Evolutionary conservation across 345 rosid species (phyloP), one percentile per base, ranked within the genome.

Genomic region (Eucalyptus pauciflora): DNA sequence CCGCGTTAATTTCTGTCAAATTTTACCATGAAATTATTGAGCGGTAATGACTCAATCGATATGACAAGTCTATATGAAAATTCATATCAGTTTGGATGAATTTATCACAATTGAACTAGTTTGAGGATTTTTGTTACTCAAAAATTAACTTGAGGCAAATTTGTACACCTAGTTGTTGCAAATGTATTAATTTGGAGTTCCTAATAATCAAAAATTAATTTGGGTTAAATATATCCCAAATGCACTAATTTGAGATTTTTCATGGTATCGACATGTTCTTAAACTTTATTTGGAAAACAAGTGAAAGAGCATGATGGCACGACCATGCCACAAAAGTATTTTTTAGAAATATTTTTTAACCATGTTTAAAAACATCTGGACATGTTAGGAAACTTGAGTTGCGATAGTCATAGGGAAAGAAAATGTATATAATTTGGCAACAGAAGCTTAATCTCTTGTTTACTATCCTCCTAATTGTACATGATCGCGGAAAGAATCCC

Each of bases 161-260:
- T 10, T 24, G 29, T 56, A 56, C 29, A 24, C 29, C 1, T 10
- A 0, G 9, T 56, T 24, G 0, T 56, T 0, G 3, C 6, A 2
- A 24, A 3, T 22, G 29, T 56, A 24, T 1, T 24, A 56, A 22
- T 56, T 56, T 56, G 0, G 3, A 22, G 29, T 56, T 56, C 1
- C 10, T 56, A 25, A 24, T 56, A 6, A 56, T 0, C 13, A 56
- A 1, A 56, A 56, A 10, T 24, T 25, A 56, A 56, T 4, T 22
- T 56, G 1, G 13, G 5, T 10, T 56, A 56, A 56, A 56, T 56
- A 56, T 56, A 56, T 56, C 9, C 4, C 3, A 0, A 0, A 56
- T 56, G 1, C 13, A 24, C 0, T 9, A 56, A 56, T 56, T 24
- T 4, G 5, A 18, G 1, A 10, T 56, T 56, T 56, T 56, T 56